Evolutionary conservation across 306 rosid genomes (phyloP), one percentile per base, ranked within the genome.

Genomic region (Carpinus viminea): DNA sequence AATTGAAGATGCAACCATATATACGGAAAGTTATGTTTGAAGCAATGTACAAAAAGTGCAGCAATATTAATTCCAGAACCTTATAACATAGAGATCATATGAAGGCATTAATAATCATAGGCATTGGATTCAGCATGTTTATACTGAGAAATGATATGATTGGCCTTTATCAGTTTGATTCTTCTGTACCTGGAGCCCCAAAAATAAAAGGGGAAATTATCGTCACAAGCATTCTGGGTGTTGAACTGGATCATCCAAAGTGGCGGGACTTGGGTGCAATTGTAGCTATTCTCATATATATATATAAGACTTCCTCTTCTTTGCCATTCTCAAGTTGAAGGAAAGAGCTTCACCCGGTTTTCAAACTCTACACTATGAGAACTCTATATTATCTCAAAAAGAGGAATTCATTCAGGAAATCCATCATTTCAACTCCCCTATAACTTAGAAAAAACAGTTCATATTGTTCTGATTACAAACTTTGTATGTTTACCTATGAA

Each of bases 231-330:
- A 69, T 91, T 86, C 92, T 92, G n/a, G 97, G 98, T 4, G 72
- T 91, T 81, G 66, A 74, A 68, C 82, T 79, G 79, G 88, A 87
- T 26, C 77, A 86, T 71, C 91, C 97, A 12, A 91, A 94, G 79
- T 94, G 98, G 98, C 89, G 92, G 98, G 98, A 94, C 83, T 74
- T 92, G 11, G n/a, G n/a, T n/a, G n/a, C n/a, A n/a, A n/a, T n/a
- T n/a, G n/a, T n/a, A n/a, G n/a, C n/a, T n/a, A n/a, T n/a, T n/a
- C n/a, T n/a, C n/a, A n/a, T n/a, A n/a, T n/a, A n/a, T n/a, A n/a
- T n/a, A n/a, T n/a, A n/a, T n/a, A n/a, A n/a, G n/a, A n/a, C n/a
- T n/a, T n/a, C n/a, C n/a, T n/a, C n/a, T n/a, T n/a, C n/a, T n/a
- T n/a, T n/a, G n/a, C n/a, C n/a, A n/a, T n/a, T n/a, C n/a, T n/a